Conservation (phyloP, 768 basidiomycete species). For the Mycena galericulata region DNA sequence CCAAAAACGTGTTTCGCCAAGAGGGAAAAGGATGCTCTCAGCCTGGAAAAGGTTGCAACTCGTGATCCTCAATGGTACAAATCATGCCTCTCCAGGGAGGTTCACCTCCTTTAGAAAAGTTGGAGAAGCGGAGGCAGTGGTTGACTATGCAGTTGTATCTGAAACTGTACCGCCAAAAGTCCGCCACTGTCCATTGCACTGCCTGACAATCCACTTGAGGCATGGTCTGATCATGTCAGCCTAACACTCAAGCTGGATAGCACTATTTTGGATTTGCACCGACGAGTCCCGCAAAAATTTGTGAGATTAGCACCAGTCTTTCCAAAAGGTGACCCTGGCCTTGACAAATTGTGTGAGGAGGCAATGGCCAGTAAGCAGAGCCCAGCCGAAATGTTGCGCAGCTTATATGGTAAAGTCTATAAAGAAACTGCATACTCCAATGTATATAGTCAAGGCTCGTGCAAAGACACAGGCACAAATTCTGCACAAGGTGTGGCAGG, state of each 20-base stretch:
- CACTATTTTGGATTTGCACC: not conserved
- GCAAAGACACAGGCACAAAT: not conserved
- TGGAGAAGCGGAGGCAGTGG: not conserved
- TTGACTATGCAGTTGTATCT: constrained; percentile 15
- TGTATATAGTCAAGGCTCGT: not conserved
- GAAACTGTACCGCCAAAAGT: not conserved
- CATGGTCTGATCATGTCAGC: too few species aligned
- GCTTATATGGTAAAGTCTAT: not conserved
- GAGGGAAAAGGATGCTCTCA: too few species aligned
- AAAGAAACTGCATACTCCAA: not conserved
- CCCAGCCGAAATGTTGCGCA: constrained; percentile 3
- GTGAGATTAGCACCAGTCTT: not conserved
- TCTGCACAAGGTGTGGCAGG: not conserved
- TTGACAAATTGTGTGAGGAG: too few species aligned
- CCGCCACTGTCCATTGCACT: not conserved
- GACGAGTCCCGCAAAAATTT: not conserved
- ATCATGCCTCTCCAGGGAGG: not conserved
- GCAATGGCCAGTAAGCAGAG: too few species aligned
- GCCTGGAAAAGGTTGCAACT: too few species aligned
- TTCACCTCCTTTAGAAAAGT: constrained; percentile 11
- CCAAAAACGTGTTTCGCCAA: constrained; percentile 3
- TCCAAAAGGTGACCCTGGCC: too few species aligned
- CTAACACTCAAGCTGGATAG: not conserved
- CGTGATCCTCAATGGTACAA: too few species aligned
- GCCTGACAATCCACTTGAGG: too few species aligned